These are phyloP conservation scores for Colletotrichum phormii DNA, from an alignment of 2,329 filamentous ascomycete species.

Conservation along the genomic window DNA sequence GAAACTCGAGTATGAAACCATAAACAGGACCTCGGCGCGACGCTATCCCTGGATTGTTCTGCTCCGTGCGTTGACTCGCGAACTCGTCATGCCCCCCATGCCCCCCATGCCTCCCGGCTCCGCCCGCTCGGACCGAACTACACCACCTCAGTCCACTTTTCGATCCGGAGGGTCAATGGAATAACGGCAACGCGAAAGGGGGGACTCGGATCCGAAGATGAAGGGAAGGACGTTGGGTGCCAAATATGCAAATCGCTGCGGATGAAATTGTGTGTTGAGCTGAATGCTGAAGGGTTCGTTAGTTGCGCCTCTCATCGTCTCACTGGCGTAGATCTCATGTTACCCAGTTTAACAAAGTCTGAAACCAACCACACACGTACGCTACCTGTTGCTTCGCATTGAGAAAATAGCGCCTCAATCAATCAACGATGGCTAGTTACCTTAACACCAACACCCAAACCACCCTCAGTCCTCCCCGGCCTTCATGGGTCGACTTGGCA, in stretches of 20 bases:
- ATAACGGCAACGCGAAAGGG: neutral
- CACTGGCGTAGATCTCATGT: neutral
- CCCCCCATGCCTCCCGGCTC: no score
- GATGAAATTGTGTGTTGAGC: neutral
- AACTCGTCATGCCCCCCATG: no score
- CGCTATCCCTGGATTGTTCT: neutral
- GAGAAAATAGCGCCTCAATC: neutral
- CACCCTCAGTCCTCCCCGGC: neutral
- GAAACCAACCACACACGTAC: neutral
- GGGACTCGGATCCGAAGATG: neutral
- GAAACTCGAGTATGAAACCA: slow-evolving; percentile 16
- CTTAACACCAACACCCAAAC: slow-evolving; percentile 6
- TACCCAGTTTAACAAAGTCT: neutral
- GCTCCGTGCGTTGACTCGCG: neutral
- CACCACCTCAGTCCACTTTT: neutral
- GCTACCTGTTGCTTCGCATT: neutral
- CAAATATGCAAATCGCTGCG: neutral
- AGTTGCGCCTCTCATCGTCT: neutral
- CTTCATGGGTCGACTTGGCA: slow-evolving; percentile 19
- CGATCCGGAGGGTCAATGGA: neutral
- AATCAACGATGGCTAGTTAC: slow-evolving; percentile 6
- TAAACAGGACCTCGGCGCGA: slow-evolving; percentile 2
- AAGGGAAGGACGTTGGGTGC: neutral
- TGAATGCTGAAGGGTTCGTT: neutral
- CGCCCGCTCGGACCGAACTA: slow-evolving; percentile 15